Base-by-base conservation (phyloP, 2,329 filamentous ascomycete genomes). In the Verticillium isaacii region DNA sequence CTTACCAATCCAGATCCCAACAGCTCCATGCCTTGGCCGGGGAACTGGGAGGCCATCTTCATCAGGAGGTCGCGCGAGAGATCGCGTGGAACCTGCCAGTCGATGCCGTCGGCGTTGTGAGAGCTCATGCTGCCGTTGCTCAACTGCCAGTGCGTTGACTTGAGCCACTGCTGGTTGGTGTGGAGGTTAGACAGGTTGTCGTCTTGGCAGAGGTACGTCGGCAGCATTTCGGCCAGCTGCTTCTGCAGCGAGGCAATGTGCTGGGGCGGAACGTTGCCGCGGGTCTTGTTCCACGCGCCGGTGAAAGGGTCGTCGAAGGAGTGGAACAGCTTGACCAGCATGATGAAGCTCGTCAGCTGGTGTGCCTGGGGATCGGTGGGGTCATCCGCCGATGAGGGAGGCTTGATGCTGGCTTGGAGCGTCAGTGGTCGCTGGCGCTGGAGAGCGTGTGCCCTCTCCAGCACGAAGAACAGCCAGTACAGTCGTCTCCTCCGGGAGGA, bases 361-460 rank as follows among this genome's bases (percentile, higher is more conserved):
- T 82, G 78, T 65, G 75, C 79, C 65, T 81, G 77, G 56, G 78
- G 81, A 71, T 85, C 87, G 61, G 74, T 82, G 59, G 81, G 81
- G 69, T 91, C 85, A 45, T 90, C 86, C 45, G 79, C 79, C 45
- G 86, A 75, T 0, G 85, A 82, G 4, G 89, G 88, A n/a, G 85
- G 82, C 61, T 83, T 86, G 66, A 92, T 86, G 4, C 86, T 87
- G 54, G 89, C 83, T 71, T 89, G 87, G 7, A 93, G 80, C 50
- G 89, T 89, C 57, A 92, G 75, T 15, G 89, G 90, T 55, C 88
- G 85, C 66, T 85, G 84, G 69, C 88, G 85, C 71, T 90, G 87
- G 34, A 93, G 78, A 58, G 88, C 88, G 71, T 92, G 92, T 14
- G 89, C 85, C 86, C 89, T 85, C 76, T 93, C 90, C 9, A 86